Conservation (phyloP, 192 early-diverging fungal genomes). For the Backusella tuberculispora region DNA sequence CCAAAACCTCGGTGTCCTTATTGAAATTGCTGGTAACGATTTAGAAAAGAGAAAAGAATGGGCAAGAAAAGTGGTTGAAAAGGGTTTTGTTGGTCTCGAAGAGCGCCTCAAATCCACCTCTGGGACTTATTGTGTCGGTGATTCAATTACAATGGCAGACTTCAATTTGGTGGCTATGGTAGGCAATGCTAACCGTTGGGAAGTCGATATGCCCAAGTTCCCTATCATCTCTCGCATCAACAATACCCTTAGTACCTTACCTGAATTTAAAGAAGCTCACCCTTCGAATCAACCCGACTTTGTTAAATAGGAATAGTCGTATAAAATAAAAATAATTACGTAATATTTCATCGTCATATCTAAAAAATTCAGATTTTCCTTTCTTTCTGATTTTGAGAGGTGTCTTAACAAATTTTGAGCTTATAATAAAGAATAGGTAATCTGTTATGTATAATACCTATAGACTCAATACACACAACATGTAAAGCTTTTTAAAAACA, state of each 20-base stretch:
- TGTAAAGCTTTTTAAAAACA: no score
- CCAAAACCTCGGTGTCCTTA: constrained; percentile 79
- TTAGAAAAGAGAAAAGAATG: constrained; percentile 57
- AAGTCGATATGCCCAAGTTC: constrained; percentile 72
- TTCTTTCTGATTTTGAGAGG: background rate
- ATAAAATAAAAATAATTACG: background rate
- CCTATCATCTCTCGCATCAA: constrained; percentile 71
- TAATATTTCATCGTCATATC: background rate
- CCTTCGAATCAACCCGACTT: constrained; percentile 70
- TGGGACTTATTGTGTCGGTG: constrained; percentile 79
- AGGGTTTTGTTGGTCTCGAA: constrained; percentile 78
- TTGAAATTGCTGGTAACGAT: constrained; percentile 58
- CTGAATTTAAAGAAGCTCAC: constrained; percentile 68
- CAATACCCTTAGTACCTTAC: constrained; percentile 54
- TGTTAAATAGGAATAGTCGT: constrained; percentile 2
- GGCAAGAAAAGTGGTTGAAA: constrained; percentile 57
- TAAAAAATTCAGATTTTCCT: background rate
- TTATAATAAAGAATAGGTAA: no score
- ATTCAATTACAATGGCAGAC: constrained; percentile 86
- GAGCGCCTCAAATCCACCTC: constrained; percentile 61
- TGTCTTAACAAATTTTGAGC: no score
- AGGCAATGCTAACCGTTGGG: constrained; percentile 70
- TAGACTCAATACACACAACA: no score
- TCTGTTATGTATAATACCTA: no score
- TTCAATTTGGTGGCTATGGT: constrained; percentile 77